Conservation (phyloP, 2,329 filamentous ascomycete species). For the Periconia macrospinosa region DNA sequence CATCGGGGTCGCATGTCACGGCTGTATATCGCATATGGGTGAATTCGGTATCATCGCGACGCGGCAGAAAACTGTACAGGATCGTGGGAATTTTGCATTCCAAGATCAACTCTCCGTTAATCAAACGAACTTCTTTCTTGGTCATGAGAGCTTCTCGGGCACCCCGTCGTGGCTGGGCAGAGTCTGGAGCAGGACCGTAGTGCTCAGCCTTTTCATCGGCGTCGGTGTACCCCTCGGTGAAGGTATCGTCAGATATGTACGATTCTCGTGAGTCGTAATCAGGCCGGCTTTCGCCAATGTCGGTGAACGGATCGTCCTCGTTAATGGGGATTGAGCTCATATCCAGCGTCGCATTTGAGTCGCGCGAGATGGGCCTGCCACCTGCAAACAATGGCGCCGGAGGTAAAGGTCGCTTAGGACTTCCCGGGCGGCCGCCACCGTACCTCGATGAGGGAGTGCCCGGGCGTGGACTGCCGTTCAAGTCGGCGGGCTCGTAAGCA, state of each 20-base stretch:
- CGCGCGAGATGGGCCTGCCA: constrained; percentile 50
- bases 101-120: constrained; percentile 95
- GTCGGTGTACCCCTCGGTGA: constrained; percentile 54
- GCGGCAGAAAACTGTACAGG: constrained; percentile 91
- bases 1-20: constrained; percentile 96
- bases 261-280: constrained; percentile 65
- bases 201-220: constrained; percentile 66
- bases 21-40: constrained; percentile 99
- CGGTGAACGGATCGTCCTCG: constrained; percentile 71
- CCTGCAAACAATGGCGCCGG: constrained; percentile 81
- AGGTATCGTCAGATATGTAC: constrained; percentile 63
- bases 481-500: constrained; percentile 81
- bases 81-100: constrained; percentile 99
- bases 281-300: constrained; percentile 59
- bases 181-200: constrained; percentile 85
- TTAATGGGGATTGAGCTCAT: constrained; percentile 72
- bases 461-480: constrained; percentile 87
- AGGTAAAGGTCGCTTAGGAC: constrained; percentile 82
- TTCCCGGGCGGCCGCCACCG: constrained; percentile 74
- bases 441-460: constrained; percentile 90
- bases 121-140: constrained; percentile 90
- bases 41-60: constrained; percentile 91
- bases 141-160: constrained; percentile 85
- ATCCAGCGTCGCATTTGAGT: constrained; percentile 54
- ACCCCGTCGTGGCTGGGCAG: constrained; percentile 83